Conservation (phyloP, 257 asterid genomes). For the Avicennia marina region DNA sequence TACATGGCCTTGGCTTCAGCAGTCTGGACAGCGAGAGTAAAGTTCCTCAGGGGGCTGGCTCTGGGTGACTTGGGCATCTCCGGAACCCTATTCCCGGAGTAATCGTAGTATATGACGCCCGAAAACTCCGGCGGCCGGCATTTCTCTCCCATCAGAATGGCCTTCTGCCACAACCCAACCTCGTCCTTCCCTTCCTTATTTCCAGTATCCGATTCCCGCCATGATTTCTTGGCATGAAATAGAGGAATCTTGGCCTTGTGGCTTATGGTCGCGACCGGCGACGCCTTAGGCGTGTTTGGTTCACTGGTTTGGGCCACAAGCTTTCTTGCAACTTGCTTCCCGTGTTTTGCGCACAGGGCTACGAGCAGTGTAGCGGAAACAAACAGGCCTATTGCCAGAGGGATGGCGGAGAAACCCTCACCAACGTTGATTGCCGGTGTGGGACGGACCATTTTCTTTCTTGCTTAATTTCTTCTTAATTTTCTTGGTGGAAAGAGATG, state of each 20-base stretch:
- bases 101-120: conserved; percentile 31
- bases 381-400: conserved; percentile 41
- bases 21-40: no score
- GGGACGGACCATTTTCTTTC: conserved; percentile 37
- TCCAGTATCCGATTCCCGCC: conserved; percentile 11
- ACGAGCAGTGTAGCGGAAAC: conserved; percentile 31
- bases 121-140: conserved; percentile 68
- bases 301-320: neutral
- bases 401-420: conserved; percentile 14
- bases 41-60: conserved; percentile 22
- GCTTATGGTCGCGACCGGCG: conserved; percentile 5
- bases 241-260: conserved; percentile 14
- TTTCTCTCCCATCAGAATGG: conserved; percentile 59
- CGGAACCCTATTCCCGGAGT: conserved; percentile 46
- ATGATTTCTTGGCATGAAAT: neutral
- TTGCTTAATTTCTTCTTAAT: no score
- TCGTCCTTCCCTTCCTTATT: neutral
- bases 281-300: conserved; percentile 13
- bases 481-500: no score
- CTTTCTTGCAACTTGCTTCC: conserved; percentile 21
- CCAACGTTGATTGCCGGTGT: conserved; percentile 10
- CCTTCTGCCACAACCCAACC: conserved; percentile 52
- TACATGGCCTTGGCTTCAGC: no score
- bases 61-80: conserved; percentile 67
- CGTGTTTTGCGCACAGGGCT: conserved; percentile 45